phyloP scores from a whole-genome alignment of 371 early-diverging fungal genomes.

The Rhizopus sp. region DNA sequence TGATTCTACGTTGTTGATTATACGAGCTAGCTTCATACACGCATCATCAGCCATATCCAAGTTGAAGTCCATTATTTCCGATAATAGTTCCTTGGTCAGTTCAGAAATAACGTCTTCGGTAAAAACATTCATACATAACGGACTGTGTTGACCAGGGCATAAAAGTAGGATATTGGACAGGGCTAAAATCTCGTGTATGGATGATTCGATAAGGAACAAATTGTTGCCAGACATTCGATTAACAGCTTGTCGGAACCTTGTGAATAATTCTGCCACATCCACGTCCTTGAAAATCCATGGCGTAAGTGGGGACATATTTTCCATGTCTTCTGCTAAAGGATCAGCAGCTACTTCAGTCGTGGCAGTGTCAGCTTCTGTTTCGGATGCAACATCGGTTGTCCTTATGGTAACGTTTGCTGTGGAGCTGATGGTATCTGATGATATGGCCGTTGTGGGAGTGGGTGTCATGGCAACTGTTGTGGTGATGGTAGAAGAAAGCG shows the following conservation, averaged over 20 bases:
- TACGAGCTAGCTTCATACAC: constrained; percentile 12
- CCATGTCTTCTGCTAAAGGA: constrained; percentile 3
- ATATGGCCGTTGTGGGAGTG: neutral
- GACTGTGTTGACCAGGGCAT: constrained; percentile 14
- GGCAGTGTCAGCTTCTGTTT: neutral
- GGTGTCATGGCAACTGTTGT: neutral
- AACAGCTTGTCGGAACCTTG: constrained; percentile 10
- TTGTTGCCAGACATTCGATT: neutral
- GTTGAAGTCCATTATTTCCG: constrained; percentile 11
- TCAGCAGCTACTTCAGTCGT: constrained; percentile 3
- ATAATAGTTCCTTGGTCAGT: constrained; percentile 14
- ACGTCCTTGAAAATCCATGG: constrained; percentile 15
- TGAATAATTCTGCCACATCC: constrained; percentile 16
- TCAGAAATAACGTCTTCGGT: constrained; percentile 13
- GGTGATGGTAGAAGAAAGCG: too few species aligned
- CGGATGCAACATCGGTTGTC: constrained; percentile 8
- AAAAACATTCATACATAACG: constrained; percentile 11
- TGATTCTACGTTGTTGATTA: constrained; percentile 14
- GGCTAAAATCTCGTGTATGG: constrained; percentile 15
- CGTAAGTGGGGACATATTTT: constrained; percentile 3
- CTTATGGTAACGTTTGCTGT: constrained; percentile 4
- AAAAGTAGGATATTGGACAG: constrained; percentile 16
- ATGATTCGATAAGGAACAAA: constrained; percentile 12
- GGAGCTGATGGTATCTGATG: neutral
- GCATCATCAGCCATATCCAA: constrained; percentile 14